Percentiles rank a stretch among this genome's conserved stretches.
These are phyloP conservation scores for Aureoboletus auriporus DNA, from an alignment of 768 basidiomycete genomes.

Conservation along the genomic window DNA sequence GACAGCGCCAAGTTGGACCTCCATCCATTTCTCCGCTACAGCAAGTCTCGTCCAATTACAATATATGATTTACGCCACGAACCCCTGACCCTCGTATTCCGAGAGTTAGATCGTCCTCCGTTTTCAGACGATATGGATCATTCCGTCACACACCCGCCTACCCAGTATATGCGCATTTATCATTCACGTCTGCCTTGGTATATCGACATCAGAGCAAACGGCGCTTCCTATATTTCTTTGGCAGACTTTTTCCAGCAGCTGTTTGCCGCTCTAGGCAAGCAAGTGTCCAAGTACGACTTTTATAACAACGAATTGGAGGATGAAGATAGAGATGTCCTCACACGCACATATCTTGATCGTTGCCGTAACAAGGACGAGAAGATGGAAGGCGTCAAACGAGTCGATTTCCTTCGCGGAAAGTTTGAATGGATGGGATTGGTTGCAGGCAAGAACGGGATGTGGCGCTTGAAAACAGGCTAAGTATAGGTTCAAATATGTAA, in stretches of 20 bases:
- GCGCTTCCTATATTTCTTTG: slow-evolving; percentile 53
- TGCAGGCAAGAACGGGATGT: slow-evolving; percentile 53
- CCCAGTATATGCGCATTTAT: slow-evolving; percentile 49
- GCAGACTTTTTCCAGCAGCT: slow-evolving; percentile 51
- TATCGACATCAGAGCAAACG: slow-evolving; percentile 47
- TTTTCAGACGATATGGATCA: slow-evolving; percentile 51
- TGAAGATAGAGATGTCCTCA: slow-evolving; percentile 41
- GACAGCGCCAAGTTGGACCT: slow-evolving; percentile 27
- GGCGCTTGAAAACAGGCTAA: slow-evolving; percentile 57
- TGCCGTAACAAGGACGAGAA: slow-evolving; percentile 34
- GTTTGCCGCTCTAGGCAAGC: slow-evolving; percentile 38
- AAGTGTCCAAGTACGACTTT: slow-evolving; percentile 50
- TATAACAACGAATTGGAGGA: slow-evolving; percentile 54
- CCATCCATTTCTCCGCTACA: slow-evolving; percentile 23
- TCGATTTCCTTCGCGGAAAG: slow-evolving; percentile 59
- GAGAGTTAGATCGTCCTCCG: slow-evolving; percentile 38
- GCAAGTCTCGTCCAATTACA: slow-evolving; percentile 33
- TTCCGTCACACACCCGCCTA: slow-evolving; percentile 49
- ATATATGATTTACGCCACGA: slow-evolving; percentile 48
- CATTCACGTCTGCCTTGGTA: slow-evolving; percentile 63
- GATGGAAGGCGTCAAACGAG: slow-evolving; percentile 44
- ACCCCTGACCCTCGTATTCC: slow-evolving; percentile 40
- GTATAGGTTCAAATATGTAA: background rate
- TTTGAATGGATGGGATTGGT: slow-evolving; percentile 51
- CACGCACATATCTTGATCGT: slow-evolving; percentile 42